phyloP scores from a whole-genome alignment of 2,329 filamentous ascomycete genomes.

The Phialemoniopsis sp. region DNA sequence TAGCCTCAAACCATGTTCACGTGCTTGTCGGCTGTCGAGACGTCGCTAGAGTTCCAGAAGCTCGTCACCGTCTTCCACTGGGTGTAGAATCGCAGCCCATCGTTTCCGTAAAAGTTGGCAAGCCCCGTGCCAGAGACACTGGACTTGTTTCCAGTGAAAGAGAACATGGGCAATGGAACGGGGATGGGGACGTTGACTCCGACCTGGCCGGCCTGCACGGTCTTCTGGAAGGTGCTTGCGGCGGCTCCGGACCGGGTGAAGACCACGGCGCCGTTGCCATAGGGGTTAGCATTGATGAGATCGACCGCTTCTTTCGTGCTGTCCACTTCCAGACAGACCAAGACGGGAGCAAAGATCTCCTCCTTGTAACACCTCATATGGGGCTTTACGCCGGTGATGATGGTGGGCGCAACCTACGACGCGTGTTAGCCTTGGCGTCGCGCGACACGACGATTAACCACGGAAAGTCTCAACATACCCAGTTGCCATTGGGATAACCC shows the following conservation, averaged over 20 bases:
- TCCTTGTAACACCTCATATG: slow-evolving; percentile 28
- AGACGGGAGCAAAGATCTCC: slow-evolving; percentile 29
- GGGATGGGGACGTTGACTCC: slow-evolving; percentile 19
- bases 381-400: slow-evolving; percentile 24
- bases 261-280: slow-evolving; percentile 28
- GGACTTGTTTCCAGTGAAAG: slow-evolving; percentile 45
- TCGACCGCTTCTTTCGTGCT: slow-evolving; percentile 27
- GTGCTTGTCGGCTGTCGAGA: no score
- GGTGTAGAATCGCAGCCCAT: slow-evolving; percentile 66
- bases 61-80: slow-evolving; percentile 68
- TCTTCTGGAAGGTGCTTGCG: slow-evolving; percentile 23
- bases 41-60: no score
- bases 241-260: slow-evolving; percentile 24
- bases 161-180: slow-evolving; percentile 19
- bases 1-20: no score
- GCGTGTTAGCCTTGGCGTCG: no score
- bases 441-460: no score
- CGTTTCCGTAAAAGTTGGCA: slow-evolving; percentile 70
- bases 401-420: slow-evolving; percentile 20
- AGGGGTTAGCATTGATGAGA: slow-evolving; percentile 22
- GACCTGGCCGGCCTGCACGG: slow-evolving; percentile 19
- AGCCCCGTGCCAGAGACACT: slow-evolving; percentile 63
- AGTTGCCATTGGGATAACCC: slow-evolving; percentile 14
- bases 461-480: neutral
- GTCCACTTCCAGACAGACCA: slow-evolving; percentile 25